Evolutionary conservation across 2,329 filamentous ascomycete species (phyloP).

Genomic region (Pseudocercospora eumusae): DNA sequence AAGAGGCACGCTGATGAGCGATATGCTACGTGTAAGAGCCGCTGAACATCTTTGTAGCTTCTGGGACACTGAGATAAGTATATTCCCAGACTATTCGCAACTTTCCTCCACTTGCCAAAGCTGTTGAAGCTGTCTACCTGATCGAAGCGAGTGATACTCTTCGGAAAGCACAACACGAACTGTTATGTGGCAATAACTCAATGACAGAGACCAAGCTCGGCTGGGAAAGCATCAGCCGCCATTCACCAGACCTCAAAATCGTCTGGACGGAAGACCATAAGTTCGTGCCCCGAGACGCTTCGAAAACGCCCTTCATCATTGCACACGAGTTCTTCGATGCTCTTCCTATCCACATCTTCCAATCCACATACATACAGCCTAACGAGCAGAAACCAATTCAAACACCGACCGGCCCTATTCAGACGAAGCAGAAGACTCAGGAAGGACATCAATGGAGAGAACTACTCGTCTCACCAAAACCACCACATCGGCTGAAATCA

Average conservation of each 20-base stretch:
- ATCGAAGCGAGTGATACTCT: conserved; percentile 88
- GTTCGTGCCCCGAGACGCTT: conserved; percentile 67
- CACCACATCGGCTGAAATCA: conserved; percentile 54
- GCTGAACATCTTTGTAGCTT: not conserved
- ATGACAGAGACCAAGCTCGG: conserved; percentile 73
- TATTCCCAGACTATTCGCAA: conserved; percentile 70
- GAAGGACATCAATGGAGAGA: conserved; percentile 72
- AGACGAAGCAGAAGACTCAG: conserved; percentile 38
- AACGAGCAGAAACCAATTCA: conserved; percentile 44
- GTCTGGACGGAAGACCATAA: conserved; percentile 89
- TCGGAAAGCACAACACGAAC: conserved; percentile 72
- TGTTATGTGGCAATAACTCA: conserved; percentile 73
- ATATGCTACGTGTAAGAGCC: conserved; percentile 76
- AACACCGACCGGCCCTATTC: conserved; percentile 53
- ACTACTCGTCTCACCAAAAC: conserved; percentile 68
- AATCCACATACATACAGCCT: conserved; percentile 60
- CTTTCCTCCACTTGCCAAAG: conserved; percentile 74
- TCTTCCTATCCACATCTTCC: conserved; percentile 92
- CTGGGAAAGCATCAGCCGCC: conserved; percentile 72
- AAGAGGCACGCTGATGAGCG: conserved; percentile 93
- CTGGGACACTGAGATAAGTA: conserved; percentile 22
- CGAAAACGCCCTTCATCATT: conserved; percentile 84
- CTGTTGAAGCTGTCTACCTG: conserved; percentile 85
- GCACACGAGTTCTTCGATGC: conserved; percentile 99
- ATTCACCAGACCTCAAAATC: conserved; percentile 67